Evolutionary conservation across 768 basidiomycete species (phyloP), one percentile per base, ranked within the genome.

Genomic region (Lentinula boryana): DNA sequence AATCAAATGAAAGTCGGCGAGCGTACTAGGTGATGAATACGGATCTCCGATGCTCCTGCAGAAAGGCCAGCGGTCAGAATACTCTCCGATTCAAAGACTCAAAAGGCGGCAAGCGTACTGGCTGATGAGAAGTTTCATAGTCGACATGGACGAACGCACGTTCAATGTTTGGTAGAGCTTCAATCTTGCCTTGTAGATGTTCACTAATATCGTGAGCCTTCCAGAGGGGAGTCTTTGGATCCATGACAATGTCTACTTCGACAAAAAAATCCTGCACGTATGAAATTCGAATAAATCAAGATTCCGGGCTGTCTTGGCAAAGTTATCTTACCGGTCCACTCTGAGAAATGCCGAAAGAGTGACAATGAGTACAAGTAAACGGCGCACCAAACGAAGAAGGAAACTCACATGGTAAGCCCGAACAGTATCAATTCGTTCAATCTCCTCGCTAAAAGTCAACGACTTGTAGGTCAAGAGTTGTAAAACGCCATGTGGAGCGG

Each of bases 141-240:
- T 97, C 95, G 61, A 96, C 91, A 69, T 97, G 95, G 27, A 97
- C 93, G 71, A 95, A 97, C 40, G 95, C 95, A 44, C 95, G 79
- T 63, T 91, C 94, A 49, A 97, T 94, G 65, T 92, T 89, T 2
- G 93, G 93, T 43, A 97, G 76, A 15, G 85, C 82, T 70, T 97
- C 95, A 51, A 97, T 86, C 75, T 91, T 92, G 69, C 93, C 91
- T 69, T 94, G 92, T 15, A 94, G 74, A 63, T 87, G 80, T 71
- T 94, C 91, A 65, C 88, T 88, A 62, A 93, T 68, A 69, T 94
- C 92, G 70, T 94, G 92, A 31, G 93, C 92, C 71, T 87, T 88
- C 87, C 89, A 92, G 0, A 98, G 77, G 0, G 94, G 92, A 32
- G 94, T 97, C 60, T 85, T 85, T 9, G 88, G 88, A 63, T 87